Percentiles rank a stretch among this genome's conserved stretches.
Conservation (phyloP, 176 grass and related monocot genomes). For the Puccinellia tenuiflora region DNA sequence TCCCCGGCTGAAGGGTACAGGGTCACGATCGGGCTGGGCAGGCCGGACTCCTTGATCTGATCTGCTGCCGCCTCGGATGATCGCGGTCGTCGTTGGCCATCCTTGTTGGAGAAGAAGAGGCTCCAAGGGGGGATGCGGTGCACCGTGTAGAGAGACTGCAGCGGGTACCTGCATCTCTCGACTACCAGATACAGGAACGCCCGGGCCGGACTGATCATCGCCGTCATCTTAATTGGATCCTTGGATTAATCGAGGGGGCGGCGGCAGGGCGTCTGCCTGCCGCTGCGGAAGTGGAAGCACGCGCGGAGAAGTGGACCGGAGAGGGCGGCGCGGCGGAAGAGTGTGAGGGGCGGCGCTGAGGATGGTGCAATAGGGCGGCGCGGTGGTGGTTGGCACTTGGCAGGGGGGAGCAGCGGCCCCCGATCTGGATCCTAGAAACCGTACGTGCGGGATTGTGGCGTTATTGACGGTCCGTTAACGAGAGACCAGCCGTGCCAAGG, state of each 20-base stretch:
- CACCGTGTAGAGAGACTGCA: conserved; percentile 5
- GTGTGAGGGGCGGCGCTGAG: no score
- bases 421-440: neutral
- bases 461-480: no score
- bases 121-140: neutral
- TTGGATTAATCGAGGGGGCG: neutral
- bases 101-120: conserved; percentile 1
- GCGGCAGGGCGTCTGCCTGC: neutral
- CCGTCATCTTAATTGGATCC: neutral
- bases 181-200: neutral
- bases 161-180: neutral
- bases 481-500: no score
- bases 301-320: neutral
- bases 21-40: neutral
- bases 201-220: neutral
- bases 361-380: neutral
- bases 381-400: neutral
- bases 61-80: neutral
- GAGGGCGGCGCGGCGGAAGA: neutral
- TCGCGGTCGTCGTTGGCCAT: neutral
- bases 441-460: neutral
- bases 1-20: neutral
- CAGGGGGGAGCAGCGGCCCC: neutral
- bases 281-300: neutral
- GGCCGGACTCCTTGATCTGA: neutral